Evolutionary conservation across 2,329 filamentous ascomycete genomes (phyloP), one percentile per base, ranked within the genome.

Genomic region (Diaporthe sp.): DNA sequence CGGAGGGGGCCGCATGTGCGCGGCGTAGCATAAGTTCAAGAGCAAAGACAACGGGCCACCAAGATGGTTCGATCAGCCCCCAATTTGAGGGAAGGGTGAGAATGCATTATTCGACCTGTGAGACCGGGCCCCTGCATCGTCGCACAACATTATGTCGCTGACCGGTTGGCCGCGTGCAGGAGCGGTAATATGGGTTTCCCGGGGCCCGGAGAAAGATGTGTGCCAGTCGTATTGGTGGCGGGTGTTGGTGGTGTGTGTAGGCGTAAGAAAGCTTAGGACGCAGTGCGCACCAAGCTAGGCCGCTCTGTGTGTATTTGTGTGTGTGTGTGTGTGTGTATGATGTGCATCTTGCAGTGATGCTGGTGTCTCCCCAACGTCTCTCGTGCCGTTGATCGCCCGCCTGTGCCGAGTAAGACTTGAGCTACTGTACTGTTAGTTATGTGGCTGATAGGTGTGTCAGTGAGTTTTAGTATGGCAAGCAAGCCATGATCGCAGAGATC

Each of bases 321-420:
- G 4, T n/a, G 35, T 65, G 19, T 50, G 42, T 65, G 17, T 35
- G 42, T 17, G 15, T 32, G 30, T 8, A 44, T 15, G 58, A 32
- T 66, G 61, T 66, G 30, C n/a, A 30, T 50, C 27, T 47, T n/a
- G 61, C 61, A 50, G 42, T 25, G 12, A 50, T 35, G 30, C 22
- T 27, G 27, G 30, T 17, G 42, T 66, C 22, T 66, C 22, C 27
- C 44, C 61, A n/a, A n/a, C 25, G 61, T 50, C 44, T 51, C 27
- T 44, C 37, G 22, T 51, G 22, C 22, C 50, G 63, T 71, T 66
- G 63, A 75, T 70, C 73, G 37, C 30, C 66, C 37, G 53, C 55
- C 35, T 44, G 22, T 25, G 44, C n/a, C 39, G 37, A 39, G 35
- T 63, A 39, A 27, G 22, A 30, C 17, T 37, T 30, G 17, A 47